phyloP scores from a whole-genome alignment of 83 land plant genomes.

The Thuja plicata region DNA sequence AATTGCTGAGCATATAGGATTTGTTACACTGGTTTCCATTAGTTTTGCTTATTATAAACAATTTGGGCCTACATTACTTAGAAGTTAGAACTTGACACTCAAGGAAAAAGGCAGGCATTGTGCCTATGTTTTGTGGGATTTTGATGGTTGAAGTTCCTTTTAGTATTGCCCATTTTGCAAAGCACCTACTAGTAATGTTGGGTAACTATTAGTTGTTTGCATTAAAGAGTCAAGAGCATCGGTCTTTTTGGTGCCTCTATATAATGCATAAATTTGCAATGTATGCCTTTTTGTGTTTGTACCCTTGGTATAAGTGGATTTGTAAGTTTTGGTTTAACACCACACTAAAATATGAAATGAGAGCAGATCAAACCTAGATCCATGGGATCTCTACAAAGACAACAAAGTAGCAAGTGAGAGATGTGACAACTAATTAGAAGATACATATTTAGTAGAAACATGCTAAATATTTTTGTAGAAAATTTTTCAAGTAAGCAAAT shows the following conservation, averaged over 20 bases:
- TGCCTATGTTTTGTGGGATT: not conserved
- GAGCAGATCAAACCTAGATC: too few species aligned
- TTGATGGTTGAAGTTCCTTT: not conserved
- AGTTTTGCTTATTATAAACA: not conserved
- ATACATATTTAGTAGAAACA: too few species aligned
- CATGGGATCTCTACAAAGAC: too few species aligned
- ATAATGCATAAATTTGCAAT: not conserved
- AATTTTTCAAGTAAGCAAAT: too few species aligned
- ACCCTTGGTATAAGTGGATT: not conserved
- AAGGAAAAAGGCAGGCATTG: not conserved
- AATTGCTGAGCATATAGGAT: not conserved
- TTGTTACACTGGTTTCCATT: not conserved
- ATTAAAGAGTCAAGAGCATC: not conserved
- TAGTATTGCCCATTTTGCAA: not conserved
- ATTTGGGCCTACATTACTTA: not conserved
- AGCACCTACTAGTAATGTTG: not conserved
- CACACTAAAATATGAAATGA: too few species aligned
- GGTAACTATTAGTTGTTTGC: not conserved
- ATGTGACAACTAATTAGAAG: too few species aligned
- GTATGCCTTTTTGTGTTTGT: not conserved
- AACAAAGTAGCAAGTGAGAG: too few species aligned
- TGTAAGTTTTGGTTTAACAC: not conserved
- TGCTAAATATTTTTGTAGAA: too few species aligned
- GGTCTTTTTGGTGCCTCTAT: not conserved
- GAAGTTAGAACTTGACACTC: not conserved